Evolutionary conservation across 805 yeast species (phyloP).

Genomic region (Starmerella tilneyi): DNA sequence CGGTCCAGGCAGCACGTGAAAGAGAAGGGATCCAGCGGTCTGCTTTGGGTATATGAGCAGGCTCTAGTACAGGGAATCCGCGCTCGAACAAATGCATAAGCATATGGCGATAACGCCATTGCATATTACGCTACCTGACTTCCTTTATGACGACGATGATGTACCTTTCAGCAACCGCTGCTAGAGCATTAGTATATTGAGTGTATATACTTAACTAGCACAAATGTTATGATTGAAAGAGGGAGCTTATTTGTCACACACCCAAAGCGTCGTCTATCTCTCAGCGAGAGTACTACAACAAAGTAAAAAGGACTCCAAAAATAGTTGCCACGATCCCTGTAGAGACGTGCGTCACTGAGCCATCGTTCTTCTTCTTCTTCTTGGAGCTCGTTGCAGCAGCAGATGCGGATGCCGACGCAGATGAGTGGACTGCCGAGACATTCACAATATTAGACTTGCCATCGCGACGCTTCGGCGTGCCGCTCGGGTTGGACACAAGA

Average conservation of each 20-base stretch:
- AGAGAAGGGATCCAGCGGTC: slow-evolving; percentile 44
- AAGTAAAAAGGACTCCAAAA: neutral
- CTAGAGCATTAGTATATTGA: no score
- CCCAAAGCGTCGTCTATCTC: no score
- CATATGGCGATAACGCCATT: no score
- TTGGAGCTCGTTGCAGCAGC: slow-evolving; percentile 1
- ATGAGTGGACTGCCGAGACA: neutral
- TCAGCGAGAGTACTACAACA: no score
- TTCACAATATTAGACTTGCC: slow-evolving; percentile 23
- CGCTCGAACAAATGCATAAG: slow-evolving; percentile 22
- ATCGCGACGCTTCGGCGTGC: slow-evolving; percentile 31
- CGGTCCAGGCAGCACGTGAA: slow-evolving; percentile 53
- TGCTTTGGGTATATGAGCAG: slow-evolving; percentile 82
- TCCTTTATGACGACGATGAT: no score
- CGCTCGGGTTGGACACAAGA: neutral
- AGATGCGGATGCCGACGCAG: slow-evolving; percentile 11
- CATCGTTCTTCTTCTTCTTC: slow-evolving; percentile 15
- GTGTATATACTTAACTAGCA: no score
- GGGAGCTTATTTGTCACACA: no score
- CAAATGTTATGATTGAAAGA: neutral
- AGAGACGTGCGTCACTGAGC: neutral
- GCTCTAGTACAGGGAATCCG: slow-evolving; percentile 61
- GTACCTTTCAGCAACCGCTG: no score
- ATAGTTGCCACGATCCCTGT: neutral
- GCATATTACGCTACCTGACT: no score